Percentiles rank a stretch among this genome's conserved stretches.
Evolutionary conservation across 352 stramenopile genomes (phyloP).

Genomic region (Phytophthora quininea): DNA sequence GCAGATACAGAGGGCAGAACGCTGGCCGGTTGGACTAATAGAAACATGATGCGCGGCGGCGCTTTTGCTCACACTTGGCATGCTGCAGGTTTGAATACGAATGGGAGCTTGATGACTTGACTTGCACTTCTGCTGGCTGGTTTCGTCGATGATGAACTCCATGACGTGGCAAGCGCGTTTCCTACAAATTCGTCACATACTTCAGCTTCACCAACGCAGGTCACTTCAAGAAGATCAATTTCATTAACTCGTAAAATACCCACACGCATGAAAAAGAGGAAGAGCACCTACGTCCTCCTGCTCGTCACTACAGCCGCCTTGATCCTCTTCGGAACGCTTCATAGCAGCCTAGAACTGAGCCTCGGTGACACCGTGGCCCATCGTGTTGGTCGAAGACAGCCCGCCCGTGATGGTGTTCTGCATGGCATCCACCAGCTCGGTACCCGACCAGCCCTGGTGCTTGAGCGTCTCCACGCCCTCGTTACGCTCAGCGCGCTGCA

Average conservation of each 20-base stretch:
- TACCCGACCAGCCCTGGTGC: slow-evolving; percentile 97
- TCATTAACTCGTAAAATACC: slow-evolving; percentile 35
- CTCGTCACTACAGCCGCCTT: slow-evolving; percentile 6
- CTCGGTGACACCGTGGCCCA: slow-evolving; percentile 95
- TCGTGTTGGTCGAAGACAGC: slow-evolving; percentile 93
- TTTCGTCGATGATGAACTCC: background rate
- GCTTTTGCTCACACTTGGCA: slow-evolving; percentile 20
- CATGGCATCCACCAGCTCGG: slow-evolving; percentile 94
- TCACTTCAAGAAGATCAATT: background rate
- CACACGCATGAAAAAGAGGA: slow-evolving; percentile 23
- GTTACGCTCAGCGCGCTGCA: slow-evolving; percentile 96
- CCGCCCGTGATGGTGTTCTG: slow-evolving; percentile 93
- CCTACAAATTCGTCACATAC: background rate
- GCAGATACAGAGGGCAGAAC: slow-evolving; percentile 20
- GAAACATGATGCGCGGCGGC: slow-evolving; percentile 31
- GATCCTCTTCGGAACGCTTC: slow-evolving; percentile 13
- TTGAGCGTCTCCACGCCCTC: slow-evolving; percentile 96
- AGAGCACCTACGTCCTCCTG: slow-evolving; percentile 18
- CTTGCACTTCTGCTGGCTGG: background rate
- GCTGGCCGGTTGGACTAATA: slow-evolving; percentile 36
- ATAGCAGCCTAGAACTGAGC: slow-evolving; percentile 87
- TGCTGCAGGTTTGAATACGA: background rate
- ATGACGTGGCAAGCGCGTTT: background rate
- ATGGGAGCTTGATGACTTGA: background rate
- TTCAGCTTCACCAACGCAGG: background rate